Percentiles rank a stretch among this genome's conserved stretches.
These are phyloP conservation scores for Rhodomyrtus psidioides DNA, from an alignment of 441 rosid species.

Conservation along the genomic window DNA sequence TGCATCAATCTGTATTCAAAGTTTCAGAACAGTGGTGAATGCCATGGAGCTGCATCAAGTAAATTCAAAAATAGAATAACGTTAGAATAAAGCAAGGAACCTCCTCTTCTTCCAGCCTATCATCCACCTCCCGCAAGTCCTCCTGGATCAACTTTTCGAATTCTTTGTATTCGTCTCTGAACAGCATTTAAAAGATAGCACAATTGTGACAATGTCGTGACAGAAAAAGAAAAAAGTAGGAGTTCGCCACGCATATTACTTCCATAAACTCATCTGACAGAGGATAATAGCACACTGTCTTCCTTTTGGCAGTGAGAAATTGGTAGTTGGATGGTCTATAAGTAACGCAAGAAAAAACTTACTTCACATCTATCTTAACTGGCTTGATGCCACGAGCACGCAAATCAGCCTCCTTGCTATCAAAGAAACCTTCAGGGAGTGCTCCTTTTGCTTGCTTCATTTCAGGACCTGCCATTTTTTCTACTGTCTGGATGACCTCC, in stretches of 20 bases:
- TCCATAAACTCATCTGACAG: background rate
- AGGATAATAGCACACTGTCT: background rate
- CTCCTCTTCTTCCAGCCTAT: conserved; percentile 95
- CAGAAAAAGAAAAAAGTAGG: background rate
- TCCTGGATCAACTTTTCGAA: conserved; percentile 91
- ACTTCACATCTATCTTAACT: conserved; percentile 87
- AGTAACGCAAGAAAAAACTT: conserved; percentile 21
- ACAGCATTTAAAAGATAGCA: conserved; percentile 1
- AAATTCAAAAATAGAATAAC: background rate
- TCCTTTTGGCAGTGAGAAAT: background rate
- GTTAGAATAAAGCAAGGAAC: conserved; percentile 18
- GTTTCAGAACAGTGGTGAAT: background rate
- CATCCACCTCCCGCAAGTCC: conserved; percentile 79
- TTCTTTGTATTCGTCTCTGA: conserved; percentile 92
- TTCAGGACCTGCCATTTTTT: conserved; percentile 23
- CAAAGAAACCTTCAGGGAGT: conserved; percentile 88
- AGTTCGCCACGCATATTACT: background rate
- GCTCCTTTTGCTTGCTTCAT: conserved; percentile 49
- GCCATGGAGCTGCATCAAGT: background rate
- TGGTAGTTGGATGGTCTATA: background rate
- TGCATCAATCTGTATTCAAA: conserved; percentile 69
- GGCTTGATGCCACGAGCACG: conserved; percentile 93
- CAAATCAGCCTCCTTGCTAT: conserved; percentile 89
- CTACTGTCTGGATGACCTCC: conserved; percentile 20
- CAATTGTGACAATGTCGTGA: background rate